Evolutionary conservation across 805 yeast genomes (phyloP), one percentile per base, ranked within the genome.

Genomic region (Cyberlindnera japonica): DNA sequence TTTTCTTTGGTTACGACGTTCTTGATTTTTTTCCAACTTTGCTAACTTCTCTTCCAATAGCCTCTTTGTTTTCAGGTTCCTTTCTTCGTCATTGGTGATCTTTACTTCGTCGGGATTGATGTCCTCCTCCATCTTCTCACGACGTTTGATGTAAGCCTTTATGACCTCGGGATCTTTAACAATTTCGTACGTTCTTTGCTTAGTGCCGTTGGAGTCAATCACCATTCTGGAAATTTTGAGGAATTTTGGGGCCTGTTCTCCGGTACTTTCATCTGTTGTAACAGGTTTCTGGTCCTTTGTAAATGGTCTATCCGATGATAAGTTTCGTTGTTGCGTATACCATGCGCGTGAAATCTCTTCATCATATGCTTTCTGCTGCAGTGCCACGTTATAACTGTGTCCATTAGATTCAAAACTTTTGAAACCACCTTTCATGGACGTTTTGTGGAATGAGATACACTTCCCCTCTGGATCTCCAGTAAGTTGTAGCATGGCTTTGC

Each of bases 381-480:
- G 63, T 0, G 91, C 88, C 32, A 84, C 90, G 51, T 82, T 83
- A 53, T 84, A 84, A 40, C 84, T 79, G 61, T 84, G 91, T 0
- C 83, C 79, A 23, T 75, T 74, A 6, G 72, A 67, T 45, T 68
- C 69, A 41, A 67, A 60, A 21, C 58, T 51, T 38, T 65, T 65
- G 62, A 91, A 91, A 2, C 96, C 95, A 55, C 95, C 96, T 62
- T 91, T 93, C 87, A 91, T 95, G 0, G 97, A 87, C 0, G 96
- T 85, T 49, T 90, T 75, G 52, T 90, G 69, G 50, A 91, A 84
- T 9, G 96, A 87, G 50, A 85, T 85, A 0, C 95, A 93, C 48
- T 85, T 78, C 18, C 95, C 95, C 0, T 95, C 80, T 2, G 96
- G 95, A 60, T 93, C 98, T 35, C 98, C 98, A 57, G 87, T 87